Evolutionary conservation across 768 basidiomycete species (phyloP).

Genomic region (Amanita brunnescens): DNA sequence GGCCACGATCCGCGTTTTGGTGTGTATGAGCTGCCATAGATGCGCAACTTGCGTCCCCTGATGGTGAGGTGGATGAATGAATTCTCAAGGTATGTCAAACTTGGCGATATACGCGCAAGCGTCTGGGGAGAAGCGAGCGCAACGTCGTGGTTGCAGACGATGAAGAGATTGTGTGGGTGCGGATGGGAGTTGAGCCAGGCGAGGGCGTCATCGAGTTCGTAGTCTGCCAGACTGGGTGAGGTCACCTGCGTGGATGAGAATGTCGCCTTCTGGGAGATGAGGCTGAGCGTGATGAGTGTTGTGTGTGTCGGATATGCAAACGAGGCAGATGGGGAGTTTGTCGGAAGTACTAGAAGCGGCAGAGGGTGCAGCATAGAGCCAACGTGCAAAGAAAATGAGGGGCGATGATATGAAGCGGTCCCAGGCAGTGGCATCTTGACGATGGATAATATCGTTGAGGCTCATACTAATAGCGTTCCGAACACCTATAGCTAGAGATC

Average conservation of each 20-base stretch:
- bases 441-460: constrained; percentile 3
- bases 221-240: constrained; percentile 26
- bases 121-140: constrained; percentile 1
- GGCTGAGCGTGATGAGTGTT: constrained; percentile 20
- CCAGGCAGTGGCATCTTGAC: neutral
- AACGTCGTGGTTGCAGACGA: constrained; percentile 1
- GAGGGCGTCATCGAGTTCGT: constrained; percentile 22
- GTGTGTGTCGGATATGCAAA: constrained; percentile 34
- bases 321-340: constrained; percentile 17
- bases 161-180: constrained; percentile 4
- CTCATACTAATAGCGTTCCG: too few relatives aligned
- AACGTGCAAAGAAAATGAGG: constrained; percentile 1
- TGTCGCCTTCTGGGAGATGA: constrained; percentile 27
- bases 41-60: neutral
- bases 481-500: too few relatives aligned
- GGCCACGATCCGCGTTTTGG: constrained; percentile 1
- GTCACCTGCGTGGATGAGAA: constrained; percentile 33
- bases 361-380: constrained; percentile 4
- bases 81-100: constrained; percentile 4
- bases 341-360: neutral
- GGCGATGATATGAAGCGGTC: constrained; percentile 2
- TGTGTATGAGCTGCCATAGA: constrained; percentile 3
- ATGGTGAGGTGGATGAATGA: constrained; percentile 1
- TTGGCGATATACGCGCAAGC: neutral
- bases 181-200: constrained; percentile 17